phyloP scores from a whole-genome alignment of 2,329 filamentous ascomycete species.

The Ilyonectria sp. region DNA sequence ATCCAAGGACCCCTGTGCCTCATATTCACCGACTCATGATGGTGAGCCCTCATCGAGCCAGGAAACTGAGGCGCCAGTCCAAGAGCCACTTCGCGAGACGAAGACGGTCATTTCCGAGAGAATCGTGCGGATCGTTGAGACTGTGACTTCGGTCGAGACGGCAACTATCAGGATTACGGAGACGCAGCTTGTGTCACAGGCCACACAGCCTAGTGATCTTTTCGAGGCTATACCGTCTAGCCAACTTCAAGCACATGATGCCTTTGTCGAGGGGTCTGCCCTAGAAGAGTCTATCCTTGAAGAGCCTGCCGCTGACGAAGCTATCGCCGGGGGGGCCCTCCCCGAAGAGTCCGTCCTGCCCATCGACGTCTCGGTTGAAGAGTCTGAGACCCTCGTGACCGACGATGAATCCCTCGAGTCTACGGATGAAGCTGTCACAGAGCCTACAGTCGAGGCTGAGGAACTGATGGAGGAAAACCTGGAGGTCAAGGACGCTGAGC shows the following conservation, averaged over 20 bases:
- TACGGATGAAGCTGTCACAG: neutral
- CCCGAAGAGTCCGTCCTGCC: slow-evolving; percentile 12
- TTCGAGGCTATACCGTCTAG: neutral
- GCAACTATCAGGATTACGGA: slow-evolving; percentile 49
- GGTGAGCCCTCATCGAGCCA: slow-evolving; percentile 6
- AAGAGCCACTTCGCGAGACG: slow-evolving; percentile 39
- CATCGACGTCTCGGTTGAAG: slow-evolving; percentile 15
- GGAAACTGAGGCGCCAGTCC: slow-evolving; percentile 11
- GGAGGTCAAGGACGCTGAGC: slow-evolving; percentile 15
- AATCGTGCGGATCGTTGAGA: slow-evolving; percentile 54
- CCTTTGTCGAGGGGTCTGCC: slow-evolving; percentile 1
- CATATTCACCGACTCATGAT: slow-evolving; percentile 35
- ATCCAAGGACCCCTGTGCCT: slow-evolving; percentile 43
- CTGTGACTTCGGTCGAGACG: slow-evolving; percentile 53
- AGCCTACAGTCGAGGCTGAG: slow-evolving; percentile 6
- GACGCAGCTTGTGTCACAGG: slow-evolving; percentile 48
- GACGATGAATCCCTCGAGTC: neutral
- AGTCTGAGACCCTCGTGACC: neutral
- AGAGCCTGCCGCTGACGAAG: neutral
- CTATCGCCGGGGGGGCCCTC: neutral
- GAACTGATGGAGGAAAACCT: slow-evolving; percentile 9
- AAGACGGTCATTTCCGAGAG: slow-evolving; percentile 42
- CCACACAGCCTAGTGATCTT: slow-evolving; percentile 29
- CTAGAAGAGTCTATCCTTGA: neutral
- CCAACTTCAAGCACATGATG: neutral